Evolutionary conservation across 2,329 filamentous ascomycete genomes (phyloP), one percentile per base, ranked within the genome.

Genomic region (Neodidymelliopsis sp.): DNA sequence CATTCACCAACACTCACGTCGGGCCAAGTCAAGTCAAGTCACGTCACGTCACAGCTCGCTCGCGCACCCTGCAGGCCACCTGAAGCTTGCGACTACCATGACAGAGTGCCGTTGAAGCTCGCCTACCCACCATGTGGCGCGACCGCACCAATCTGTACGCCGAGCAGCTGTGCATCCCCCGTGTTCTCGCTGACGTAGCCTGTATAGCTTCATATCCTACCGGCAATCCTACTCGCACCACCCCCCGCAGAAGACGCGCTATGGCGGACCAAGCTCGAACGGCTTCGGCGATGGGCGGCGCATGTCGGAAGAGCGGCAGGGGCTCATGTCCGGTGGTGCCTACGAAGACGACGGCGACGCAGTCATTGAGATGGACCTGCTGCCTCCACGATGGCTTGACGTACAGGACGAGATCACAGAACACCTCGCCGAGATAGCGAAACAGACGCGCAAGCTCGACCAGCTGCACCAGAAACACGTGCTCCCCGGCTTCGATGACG

Each of bases 181-280:
- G 22, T 43, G 43, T 59, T 57, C 50, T 38, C 55, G 59, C 70
- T 74, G 61, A 74, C 66, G 59, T 65, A 63, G 60, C 51, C 53
- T 63, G 60, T 74, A 61, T 70, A 96, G 93, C 73, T 99, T 95
- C 75, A 94, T 99, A 73, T 97, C 94, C 75, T 99, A 97, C 81
- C 92, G 94, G 69, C 94, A 99, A 79, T 97, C 93, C 67, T 97
- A 97, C 77, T 86, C 91, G 66, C 94, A 97, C 75, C 92, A 97
- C 73, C 94, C 94, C 43, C 84, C 86, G 53, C 92, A 95, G 77
- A 91, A 91, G 76, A 91, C 86, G 60, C 87, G 87, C 65, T 74
- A 76, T 66, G 71, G 67, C 46, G 72, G 79, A 47, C 75, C 82
- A 47, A 74, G 79, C 54, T 82, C 83, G 64, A 79, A 83, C 71